These are phyloP conservation scores for Trichoderma parareesei DNA, from an alignment of 495 filamentous ascomycete genomes.

Conservation along the genomic window DNA sequence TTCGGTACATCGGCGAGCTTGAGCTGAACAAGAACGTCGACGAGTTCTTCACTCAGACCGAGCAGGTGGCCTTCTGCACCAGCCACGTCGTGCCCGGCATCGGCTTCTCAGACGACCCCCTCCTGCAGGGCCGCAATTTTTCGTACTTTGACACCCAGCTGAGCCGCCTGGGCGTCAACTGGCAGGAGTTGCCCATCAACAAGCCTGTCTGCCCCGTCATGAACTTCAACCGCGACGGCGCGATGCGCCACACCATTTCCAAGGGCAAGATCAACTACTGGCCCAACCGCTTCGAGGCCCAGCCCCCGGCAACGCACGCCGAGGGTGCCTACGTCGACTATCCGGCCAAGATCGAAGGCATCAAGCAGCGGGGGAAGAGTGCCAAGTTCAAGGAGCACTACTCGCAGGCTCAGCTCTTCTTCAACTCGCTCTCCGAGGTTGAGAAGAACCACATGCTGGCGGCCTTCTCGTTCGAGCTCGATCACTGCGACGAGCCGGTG, in stretches of 20 bases:
- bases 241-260: slow-evolving; percentile 48
- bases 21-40: slow-evolving; percentile 77
- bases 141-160: slow-evolving; percentile 85
- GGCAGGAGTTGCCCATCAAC: slow-evolving; percentile 82
- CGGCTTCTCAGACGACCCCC: slow-evolving; percentile 76
- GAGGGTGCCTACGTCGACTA: slow-evolving; percentile 65
- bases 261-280: slow-evolving; percentile 76
- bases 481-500: slow-evolving; percentile 79
- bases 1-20: slow-evolving; percentile 73
- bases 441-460: slow-evolving; percentile 65
- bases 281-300: slow-evolving; percentile 67
- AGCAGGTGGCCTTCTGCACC: slow-evolving; percentile 82
- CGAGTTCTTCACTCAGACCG: slow-evolving; percentile 80
- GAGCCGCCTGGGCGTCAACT: slow-evolving; percentile 74
- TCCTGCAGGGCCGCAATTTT: slow-evolving; percentile 80
- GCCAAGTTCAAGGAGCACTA: slow-evolving; percentile 78
- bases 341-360: slow-evolving; percentile 55
- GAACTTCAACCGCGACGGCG: slow-evolving; percentile 72
- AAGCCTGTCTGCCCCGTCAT: slow-evolving; percentile 64
- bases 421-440: slow-evolving; percentile 63
- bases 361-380: slow-evolving; percentile 60
- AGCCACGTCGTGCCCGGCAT: slow-evolving; percentile 81
- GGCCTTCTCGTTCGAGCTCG: slow-evolving; percentile 75
- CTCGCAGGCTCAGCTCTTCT: slow-evolving; percentile 66
- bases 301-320: slow-evolving; percentile 48